These are phyloP conservation scores for Ciborinia camelliae DNA, from an alignment of 2,329 filamentous ascomycete species.

Conservation along the genomic window DNA sequence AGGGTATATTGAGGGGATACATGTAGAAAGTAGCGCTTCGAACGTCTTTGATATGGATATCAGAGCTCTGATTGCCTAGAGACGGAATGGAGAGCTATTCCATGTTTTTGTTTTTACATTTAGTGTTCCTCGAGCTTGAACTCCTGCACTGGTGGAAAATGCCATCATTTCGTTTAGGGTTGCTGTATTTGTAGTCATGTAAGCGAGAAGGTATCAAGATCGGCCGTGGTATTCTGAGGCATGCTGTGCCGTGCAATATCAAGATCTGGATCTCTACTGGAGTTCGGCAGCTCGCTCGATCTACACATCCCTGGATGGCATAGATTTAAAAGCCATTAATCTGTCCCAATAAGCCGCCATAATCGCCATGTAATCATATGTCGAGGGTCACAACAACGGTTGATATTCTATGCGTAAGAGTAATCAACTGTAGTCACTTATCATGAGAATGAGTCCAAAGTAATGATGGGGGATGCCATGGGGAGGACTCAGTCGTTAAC, in stretches of 20 bases:
- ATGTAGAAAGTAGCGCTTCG: not conserved
- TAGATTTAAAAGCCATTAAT: not conserved
- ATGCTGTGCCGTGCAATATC: too few species aligned
- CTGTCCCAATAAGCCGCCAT: too few species aligned
- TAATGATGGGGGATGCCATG: too few species aligned
- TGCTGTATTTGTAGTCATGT: too few species aligned
- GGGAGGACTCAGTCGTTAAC: not conserved
- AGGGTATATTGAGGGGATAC: not conserved
- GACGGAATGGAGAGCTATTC: not conserved
- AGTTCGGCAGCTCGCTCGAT: not conserved
- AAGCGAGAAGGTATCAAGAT: not conserved
- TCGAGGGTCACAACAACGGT: not conserved
- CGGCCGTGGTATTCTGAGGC: not conserved
- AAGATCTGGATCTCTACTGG: not conserved
- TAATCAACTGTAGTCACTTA: not conserved
- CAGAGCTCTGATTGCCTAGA: not conserved
- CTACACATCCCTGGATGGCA: not conserved
- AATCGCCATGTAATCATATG: too few species aligned
- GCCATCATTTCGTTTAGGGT: too few species aligned
- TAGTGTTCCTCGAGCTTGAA: not conserved
- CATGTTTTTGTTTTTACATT: not conserved
- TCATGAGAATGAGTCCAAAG: not conserved
- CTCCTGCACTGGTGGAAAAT: too few species aligned
- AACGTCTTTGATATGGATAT: not conserved
- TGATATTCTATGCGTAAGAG: not conserved